phyloP scores from a whole-genome alignment of 176 grass and related monocot genomes.

The Saccharum spontaneum region DNA sequence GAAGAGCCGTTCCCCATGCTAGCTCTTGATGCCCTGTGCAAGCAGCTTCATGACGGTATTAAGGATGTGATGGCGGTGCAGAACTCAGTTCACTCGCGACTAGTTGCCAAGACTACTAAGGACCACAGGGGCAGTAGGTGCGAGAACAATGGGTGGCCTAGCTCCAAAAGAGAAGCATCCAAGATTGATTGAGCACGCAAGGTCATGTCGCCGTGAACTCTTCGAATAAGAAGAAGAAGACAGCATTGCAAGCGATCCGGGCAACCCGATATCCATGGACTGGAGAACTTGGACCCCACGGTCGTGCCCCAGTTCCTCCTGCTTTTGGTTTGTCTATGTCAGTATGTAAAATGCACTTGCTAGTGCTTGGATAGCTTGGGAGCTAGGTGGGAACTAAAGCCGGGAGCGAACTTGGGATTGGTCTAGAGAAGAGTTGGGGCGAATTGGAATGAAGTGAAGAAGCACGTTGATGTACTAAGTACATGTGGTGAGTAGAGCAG shows the following conservation, averaged over 20 bases:
- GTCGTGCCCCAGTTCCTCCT: background rate
- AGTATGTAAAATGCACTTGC: background rate
- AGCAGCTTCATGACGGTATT: slow-evolving; percentile 66
- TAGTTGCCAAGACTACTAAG: slow-evolving; percentile 44
- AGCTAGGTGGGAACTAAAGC: slow-evolving; percentile 1
- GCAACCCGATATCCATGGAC: background rate
- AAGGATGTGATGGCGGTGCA: slow-evolving; percentile 62
- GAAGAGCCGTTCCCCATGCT: slow-evolving; percentile 96
- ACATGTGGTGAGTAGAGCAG: slow-evolving; percentile 3
- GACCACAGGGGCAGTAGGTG: background rate
- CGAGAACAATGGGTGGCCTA: slow-evolving; percentile 51
- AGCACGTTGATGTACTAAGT: background rate
- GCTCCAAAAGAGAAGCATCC: slow-evolving; percentile 42
- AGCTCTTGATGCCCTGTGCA: slow-evolving; percentile 64
- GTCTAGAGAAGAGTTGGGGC: background rate
- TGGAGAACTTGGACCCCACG: background rate
- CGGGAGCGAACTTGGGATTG: background rate
- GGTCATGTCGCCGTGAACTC: background rate
- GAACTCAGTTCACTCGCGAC: slow-evolving; percentile 48
- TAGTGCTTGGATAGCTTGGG: background rate
- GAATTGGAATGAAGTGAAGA: slow-evolving; percentile 24
- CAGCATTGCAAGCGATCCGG: slow-evolving; percentile 9
- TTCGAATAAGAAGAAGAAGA: background rate
- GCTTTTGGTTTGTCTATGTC: background rate
- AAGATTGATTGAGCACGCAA: slow-evolving; percentile 38